These are phyloP conservation scores for Trichoderma sp. DNA, from an alignment of 2,329 filamentous ascomycete genomes.

Conservation along the genomic window DNA sequence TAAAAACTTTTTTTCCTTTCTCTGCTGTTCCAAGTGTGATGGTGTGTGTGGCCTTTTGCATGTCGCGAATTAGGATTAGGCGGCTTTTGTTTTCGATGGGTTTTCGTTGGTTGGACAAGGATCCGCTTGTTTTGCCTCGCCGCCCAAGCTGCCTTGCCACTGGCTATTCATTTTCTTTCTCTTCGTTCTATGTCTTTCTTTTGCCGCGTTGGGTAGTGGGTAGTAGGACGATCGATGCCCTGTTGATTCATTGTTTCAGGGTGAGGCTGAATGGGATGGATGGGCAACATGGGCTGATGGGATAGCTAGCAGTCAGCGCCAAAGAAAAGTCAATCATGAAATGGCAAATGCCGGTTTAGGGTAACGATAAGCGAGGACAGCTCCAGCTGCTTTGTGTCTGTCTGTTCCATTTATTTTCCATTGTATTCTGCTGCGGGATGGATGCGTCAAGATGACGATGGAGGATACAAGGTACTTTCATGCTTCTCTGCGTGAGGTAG, in stretches of 20 bases:
- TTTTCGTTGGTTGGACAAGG: background rate
- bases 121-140: constrained; percentile 12
- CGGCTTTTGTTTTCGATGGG: background rate
- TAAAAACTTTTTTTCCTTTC: background rate
- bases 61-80: background rate
- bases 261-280: background rate
- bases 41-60: background rate
- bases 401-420: background rate
- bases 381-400: background rate
- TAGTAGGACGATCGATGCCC: background rate
- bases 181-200: too few relatives aligned
- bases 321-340: background rate
- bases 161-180: background rate
- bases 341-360: background rate
- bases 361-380: background rate
- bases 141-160: constrained; percentile 3
- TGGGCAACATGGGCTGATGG: background rate
- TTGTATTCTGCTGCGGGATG: background rate
- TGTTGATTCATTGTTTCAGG: background rate
- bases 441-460: constrained; percentile 20
- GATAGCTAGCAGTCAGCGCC: background rate
- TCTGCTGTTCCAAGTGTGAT: background rate
- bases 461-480: background rate
- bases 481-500: background rate
- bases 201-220: background rate